Conservation (phyloP, 2,329 filamentous ascomycete species). For the Esteya vermicola region DNA sequence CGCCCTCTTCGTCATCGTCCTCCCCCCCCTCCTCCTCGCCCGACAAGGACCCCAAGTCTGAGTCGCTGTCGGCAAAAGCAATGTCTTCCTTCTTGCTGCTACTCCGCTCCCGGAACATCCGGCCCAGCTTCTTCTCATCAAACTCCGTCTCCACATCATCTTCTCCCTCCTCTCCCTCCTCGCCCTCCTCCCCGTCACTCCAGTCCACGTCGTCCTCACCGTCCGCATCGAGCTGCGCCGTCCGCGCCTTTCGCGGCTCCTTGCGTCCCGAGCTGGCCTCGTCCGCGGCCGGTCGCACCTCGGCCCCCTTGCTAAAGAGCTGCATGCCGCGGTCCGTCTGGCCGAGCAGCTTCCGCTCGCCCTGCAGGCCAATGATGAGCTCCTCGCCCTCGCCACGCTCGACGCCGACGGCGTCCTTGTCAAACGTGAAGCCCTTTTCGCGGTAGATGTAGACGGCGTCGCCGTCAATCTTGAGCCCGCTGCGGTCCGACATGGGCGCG, state of each 20-base stretch:
- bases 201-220: too few species aligned
- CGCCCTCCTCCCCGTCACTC: slow-evolving; percentile 36
- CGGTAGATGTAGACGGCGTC: slow-evolving; percentile 84
- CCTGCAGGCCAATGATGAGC: slow-evolving; percentile 80
- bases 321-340: slow-evolving; percentile 71
- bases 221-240: slow-evolving; percentile 44
- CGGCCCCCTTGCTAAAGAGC: slow-evolving; percentile 66
- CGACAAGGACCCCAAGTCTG: slow-evolving; percentile 83
- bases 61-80: slow-evolving; percentile 92
- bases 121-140: slow-evolving; percentile 44
- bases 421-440: slow-evolving; percentile 62
- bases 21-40: slow-evolving; percentile 32
- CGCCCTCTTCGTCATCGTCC: slow-evolving; percentile 34
- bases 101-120: slow-evolving; percentile 41
- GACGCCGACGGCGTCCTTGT: slow-evolving; percentile 47
- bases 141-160: slow-evolving; percentile 40
- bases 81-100: slow-evolving; percentile 54
- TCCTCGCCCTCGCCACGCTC: slow-evolving; percentile 91
- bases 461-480: slow-evolving; percentile 88
- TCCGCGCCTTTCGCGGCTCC: slow-evolving; percentile 39
- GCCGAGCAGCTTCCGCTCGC: slow-evolving; percentile 67
- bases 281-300: slow-evolving; percentile 46
- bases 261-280: slow-evolving; percentile 49
- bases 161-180: slow-evolving; percentile 20
- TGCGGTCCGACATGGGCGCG: slow-evolving; percentile 96